These are phyloP conservation scores for Fusarium lateritium DNA, from an alignment of 2,329 filamentous ascomycete genomes.

Conservation along the genomic window DNA sequence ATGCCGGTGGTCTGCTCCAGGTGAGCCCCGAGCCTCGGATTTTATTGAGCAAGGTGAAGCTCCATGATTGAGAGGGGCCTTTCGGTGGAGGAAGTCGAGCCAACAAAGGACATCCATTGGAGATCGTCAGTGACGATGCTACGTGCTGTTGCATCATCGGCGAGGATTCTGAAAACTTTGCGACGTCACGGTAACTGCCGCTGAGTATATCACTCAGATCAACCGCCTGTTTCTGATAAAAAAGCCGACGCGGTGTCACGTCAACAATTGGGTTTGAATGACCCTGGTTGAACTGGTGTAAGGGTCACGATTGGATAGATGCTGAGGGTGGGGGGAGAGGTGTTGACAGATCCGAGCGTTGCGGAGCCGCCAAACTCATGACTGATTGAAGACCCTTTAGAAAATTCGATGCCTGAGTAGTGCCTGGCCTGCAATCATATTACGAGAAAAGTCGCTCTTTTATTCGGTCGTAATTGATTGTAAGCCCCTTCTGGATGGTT, in stretches of 20 bases:
- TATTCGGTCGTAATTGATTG: slow-evolving; percentile 32
- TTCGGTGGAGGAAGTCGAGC: slow-evolving; percentile 24
- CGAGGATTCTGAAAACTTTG: slow-evolving; percentile 8
- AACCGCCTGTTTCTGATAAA: slow-evolving; percentile 6
- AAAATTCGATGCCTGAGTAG: slow-evolving; percentile 25
- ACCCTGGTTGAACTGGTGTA: slow-evolving; percentile 7
- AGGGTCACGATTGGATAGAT: slow-evolving; percentile 3
- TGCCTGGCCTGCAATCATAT: slow-evolving; percentile 23
- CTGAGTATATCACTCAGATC: neutral
- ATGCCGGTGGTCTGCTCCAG: slow-evolving; percentile 33
- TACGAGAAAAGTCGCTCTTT: slow-evolving; percentile 30
- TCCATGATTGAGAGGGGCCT: slow-evolving; percentile 27
- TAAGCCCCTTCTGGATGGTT: slow-evolving; percentile 16
- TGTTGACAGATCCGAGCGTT: slow-evolving; percentile 21
- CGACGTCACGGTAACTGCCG: slow-evolving; percentile 25
- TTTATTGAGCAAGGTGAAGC: slow-evolving; percentile 12
- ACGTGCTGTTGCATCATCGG: slow-evolving; percentile 27
- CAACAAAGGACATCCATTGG: slow-evolving; percentile 10
- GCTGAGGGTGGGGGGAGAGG: slow-evolving; percentile 18
- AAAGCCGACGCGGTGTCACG: slow-evolving; percentile 13
- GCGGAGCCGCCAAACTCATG: slow-evolving; percentile 23
- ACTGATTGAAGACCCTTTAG: slow-evolving; percentile 29
- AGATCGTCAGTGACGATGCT: slow-evolving; percentile 22
- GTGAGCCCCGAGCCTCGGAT: slow-evolving; percentile 30
- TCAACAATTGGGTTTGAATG: slow-evolving; percentile 14